phyloP scores from a whole-genome alignment of 2,329 filamentous ascomycete genomes.

The Byssoonygena ceratinophila region DNA sequence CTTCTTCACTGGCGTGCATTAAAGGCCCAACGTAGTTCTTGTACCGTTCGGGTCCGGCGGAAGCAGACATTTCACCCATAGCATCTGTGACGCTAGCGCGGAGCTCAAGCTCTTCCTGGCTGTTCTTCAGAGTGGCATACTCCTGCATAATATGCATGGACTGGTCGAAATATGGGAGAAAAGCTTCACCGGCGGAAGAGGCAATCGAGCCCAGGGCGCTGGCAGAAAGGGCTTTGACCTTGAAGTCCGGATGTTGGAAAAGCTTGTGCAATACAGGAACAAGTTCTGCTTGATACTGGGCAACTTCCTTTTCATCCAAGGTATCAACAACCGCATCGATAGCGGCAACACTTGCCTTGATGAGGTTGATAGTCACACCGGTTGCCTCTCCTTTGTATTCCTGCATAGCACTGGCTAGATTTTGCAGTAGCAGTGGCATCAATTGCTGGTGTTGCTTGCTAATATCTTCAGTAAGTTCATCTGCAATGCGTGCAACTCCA shows the following conservation, averaged over 20 bases:
- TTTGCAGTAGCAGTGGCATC: conserved; percentile 74
- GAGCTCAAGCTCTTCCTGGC: conserved; percentile 78
- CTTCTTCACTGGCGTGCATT: conserved; percentile 88
- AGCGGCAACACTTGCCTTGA: conserved; percentile 80
- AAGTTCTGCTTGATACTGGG: conserved; percentile 69
- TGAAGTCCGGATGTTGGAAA: conserved; percentile 72
- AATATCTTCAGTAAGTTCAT: conserved; percentile 86
- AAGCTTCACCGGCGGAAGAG: conserved; percentile 67
- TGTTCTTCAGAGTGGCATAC: conserved; percentile 77
- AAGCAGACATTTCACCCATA: conserved; percentile 81
- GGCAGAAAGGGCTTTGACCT: conserved; percentile 80
- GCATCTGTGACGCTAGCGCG: conserved; percentile 84
- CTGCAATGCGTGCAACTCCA: conserved; percentile 77
- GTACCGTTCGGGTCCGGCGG: conserved; percentile 77
- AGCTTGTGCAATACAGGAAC: conserved; percentile 76
- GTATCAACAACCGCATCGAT: conserved; percentile 86
- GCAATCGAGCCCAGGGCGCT: conserved; percentile 87
- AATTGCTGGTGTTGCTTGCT: conserved; percentile 73
- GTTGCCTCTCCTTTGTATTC: conserved; percentile 54
- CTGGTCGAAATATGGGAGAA: conserved; percentile 81
- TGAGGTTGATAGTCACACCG: conserved; percentile 71
- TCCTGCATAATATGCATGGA: conserved; percentile 82
- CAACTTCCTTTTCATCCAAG: conserved; percentile 67
- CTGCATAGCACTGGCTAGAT: conserved; percentile 69
- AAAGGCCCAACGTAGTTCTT: conserved; percentile 82